Conservation (phyloP, 73 alveolate genomes). For the Paramecium primaurelia region DNA sequence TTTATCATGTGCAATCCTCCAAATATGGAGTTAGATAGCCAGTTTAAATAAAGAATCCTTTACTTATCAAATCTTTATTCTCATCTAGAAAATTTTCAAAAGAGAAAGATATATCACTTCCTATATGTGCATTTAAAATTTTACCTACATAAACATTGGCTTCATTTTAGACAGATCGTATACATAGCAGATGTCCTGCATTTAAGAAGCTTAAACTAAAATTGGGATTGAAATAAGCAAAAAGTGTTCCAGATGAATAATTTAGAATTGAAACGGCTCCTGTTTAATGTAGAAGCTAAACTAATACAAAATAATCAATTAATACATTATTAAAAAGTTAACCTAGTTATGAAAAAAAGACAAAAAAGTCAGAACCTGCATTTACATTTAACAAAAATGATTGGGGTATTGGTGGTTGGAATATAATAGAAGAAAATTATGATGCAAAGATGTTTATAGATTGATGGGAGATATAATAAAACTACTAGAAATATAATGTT, state of each 20-base stretch:
- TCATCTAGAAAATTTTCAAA: neutral
- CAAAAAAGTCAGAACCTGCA: neutral
- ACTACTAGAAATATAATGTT: neutral
- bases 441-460: neutral
- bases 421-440: neutral
- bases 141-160: neutral
- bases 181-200: constrained; percentile 33
- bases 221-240: neutral
- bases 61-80: neutral
- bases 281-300: neutral
- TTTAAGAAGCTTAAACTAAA: neutral
- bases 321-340: neutral
- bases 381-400: neutral
- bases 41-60: neutral
- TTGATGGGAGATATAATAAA: neutral
- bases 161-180: neutral
- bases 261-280: neutral
- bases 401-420: constrained; percentile 9
- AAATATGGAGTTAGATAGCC: neutral
- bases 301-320: neutral
- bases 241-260: neutral
- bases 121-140: neutral
- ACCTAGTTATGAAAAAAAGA: neutral
- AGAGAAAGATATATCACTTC: neutral
- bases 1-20: neutral